Conservation (phyloP, 2,329 filamentous ascomycete genomes). For the Phoma sp. region DNA sequence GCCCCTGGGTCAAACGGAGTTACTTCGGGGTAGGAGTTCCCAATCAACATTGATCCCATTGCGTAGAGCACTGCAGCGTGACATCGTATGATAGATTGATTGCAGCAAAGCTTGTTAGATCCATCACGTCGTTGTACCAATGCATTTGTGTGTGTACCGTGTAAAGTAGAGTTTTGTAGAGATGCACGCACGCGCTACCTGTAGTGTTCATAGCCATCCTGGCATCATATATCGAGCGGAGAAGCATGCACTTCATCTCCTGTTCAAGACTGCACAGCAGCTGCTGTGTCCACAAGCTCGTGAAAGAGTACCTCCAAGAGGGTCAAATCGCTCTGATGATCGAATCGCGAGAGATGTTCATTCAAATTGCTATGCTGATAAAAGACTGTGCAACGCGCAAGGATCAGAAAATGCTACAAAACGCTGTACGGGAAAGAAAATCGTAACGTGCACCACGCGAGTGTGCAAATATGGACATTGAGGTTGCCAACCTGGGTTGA, state of each 20-base stretch:
- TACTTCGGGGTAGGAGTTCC: not conserved
- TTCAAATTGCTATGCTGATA: conserved; percentile 5
- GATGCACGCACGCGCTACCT: not conserved
- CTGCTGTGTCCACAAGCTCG: not conserved
- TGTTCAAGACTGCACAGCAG: not conserved
- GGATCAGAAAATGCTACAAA: not conserved
- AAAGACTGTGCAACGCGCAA: not conserved
- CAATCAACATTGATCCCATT: not conserved
- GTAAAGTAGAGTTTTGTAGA: not conserved
- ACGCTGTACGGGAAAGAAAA: not conserved
- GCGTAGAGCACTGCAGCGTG: not conserved
- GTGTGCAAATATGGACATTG: not conserved
- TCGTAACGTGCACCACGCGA: not conserved
- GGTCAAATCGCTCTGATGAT: not conserved
- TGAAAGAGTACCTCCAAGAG: not conserved
- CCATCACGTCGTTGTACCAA: not conserved
- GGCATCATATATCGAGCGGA: not conserved
- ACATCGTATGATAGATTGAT: not conserved
- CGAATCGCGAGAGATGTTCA: not conserved
- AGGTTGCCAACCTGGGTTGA: not conserved
- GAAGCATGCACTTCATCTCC: not conserved
- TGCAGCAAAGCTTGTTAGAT: not conserved
- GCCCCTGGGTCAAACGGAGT: not conserved
- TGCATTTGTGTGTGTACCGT: not conserved
- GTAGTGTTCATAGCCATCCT: not conserved